Evolutionary conservation across 108 stramenopile species (phyloP), one percentile per base, ranked within the genome.

Genomic region (Parietichytrium sp.): DNA sequence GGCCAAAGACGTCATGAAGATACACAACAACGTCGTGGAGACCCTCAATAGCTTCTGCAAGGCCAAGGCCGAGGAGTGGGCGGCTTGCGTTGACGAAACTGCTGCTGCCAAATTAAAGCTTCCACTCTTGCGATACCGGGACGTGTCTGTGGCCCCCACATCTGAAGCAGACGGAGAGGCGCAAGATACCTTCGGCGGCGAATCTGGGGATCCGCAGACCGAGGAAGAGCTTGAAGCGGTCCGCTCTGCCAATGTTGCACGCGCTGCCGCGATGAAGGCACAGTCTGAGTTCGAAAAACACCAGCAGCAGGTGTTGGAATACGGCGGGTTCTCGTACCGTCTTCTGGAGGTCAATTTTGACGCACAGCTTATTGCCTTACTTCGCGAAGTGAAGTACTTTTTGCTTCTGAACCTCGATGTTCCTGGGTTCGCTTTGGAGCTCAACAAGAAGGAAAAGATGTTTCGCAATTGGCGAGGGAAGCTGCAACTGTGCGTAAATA

Each of bases 361-460:
- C 83, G 92, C 94, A 6, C 92, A 92, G 1, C 87, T 95, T 47
- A 92, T 93, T 15, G 84, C 92, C 10, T 92, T 95, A 0, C 84
- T 95, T 49, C 91, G 94, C 25, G 94, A 95, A 83, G 93, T 93
- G 36, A 95, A 95, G 54, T 95, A 95, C 84, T 94, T 95, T 54
- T 83, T 93, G 47, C 88, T 93, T 3, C 85, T 94, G 7, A 90
- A 86, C 47, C 86, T 94, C 30, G 79, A 81, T 25, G 94, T 95
- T 10, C 94, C 94, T 4, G 91, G 92, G 10, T 84, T 86, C 15
- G 94, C 93, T 8, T 81, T 94, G 42, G 86, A 87, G 51, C 92
- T 95, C 61, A 94, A 93, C 83, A 84, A 90, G 52, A 90, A 90
- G 52, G 90, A 92, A 3, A 93, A 94, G 79, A 83, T 53, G 15